Conservation (phyloP, 129 eudicot genomes). For the Artemisia tridentata region DNA sequence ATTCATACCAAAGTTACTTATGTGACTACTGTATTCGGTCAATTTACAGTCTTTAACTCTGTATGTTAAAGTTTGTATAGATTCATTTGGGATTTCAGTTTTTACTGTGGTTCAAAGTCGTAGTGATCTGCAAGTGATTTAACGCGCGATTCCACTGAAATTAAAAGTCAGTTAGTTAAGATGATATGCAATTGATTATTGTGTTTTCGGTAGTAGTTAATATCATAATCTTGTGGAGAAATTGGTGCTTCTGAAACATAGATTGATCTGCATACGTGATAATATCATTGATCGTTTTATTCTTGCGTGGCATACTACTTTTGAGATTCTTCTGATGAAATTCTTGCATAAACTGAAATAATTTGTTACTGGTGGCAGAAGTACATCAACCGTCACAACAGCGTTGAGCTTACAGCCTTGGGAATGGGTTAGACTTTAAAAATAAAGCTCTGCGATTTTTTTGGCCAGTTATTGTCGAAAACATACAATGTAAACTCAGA, state of each 20-base stretch:
- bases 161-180: background rate
- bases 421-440: constrained; percentile 33
- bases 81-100: constrained; percentile 1
- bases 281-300: too few species aligned
- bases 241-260: background rate
- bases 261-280: too few species aligned
- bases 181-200: background rate
- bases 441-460: background rate
- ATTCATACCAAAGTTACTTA: too few species aligned
- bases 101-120: background rate
- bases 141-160: background rate
- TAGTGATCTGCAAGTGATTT: background rate
- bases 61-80: background rate
- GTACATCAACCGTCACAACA: constrained; percentile 27
- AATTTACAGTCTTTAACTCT: too few species aligned
- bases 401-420: constrained; percentile 31
- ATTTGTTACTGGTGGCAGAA: constrained; percentile 17
- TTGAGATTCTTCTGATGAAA: background rate
- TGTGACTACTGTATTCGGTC: too few species aligned
- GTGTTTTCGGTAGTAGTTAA: background rate
- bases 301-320: background rate
- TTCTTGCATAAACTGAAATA: constrained; percentile 3
- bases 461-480: constrained; percentile 2
- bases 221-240: background rate
- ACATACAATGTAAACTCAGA: background rate